phyloP scores from a whole-genome alignment of 2,329 filamentous ascomycete genomes.

The Aureobasidium sp. region DNA sequence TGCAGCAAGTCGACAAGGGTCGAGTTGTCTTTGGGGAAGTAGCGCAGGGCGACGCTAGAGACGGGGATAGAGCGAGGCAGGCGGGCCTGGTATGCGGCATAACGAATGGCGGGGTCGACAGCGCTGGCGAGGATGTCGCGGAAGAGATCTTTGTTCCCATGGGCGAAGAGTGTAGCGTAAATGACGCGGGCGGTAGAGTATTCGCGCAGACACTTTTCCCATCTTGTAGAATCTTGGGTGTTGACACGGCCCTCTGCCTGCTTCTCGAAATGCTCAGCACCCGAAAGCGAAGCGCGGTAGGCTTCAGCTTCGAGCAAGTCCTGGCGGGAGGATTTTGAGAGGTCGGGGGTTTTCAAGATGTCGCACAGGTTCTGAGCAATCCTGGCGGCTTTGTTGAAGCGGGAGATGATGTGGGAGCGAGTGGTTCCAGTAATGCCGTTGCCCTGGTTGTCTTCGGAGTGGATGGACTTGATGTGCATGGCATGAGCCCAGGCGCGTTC shows the following conservation, averaged over 20 bases:
- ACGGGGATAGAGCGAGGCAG: slow-evolving; percentile 80
- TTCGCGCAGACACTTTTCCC: slow-evolving; percentile 68
- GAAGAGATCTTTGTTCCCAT: slow-evolving; percentile 67
- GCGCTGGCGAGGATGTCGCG: slow-evolving; percentile 79
- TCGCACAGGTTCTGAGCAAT: slow-evolving; percentile 62
- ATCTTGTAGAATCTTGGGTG: slow-evolving; percentile 44
- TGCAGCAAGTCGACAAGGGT: slow-evolving; percentile 61
- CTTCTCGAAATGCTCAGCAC: slow-evolving; percentile 78
- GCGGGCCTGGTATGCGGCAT: slow-evolving; percentile 86
- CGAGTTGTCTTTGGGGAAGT: slow-evolving; percentile 62
- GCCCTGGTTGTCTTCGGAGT: slow-evolving; percentile 63
- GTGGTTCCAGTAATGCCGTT: slow-evolving; percentile 73
- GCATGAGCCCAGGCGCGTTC: slow-evolving; percentile 94
- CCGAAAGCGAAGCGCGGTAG: slow-evolving; percentile 70
- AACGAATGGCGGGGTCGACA: slow-evolving; percentile 88
- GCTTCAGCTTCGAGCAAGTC: slow-evolving; percentile 81
- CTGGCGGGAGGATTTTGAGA: slow-evolving; percentile 58
- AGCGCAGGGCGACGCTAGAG: slow-evolving; percentile 67
- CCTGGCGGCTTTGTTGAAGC: slow-evolving; percentile 70
- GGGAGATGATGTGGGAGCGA: slow-evolving; percentile 81
- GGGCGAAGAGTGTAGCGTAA: slow-evolving; percentile 66
- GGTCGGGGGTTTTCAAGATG: slow-evolving; percentile 55
- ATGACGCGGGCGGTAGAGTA: slow-evolving; percentile 74
- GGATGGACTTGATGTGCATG: slow-evolving; percentile 84
- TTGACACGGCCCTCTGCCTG: slow-evolving; percentile 45